These are phyloP conservation scores for Exophiala spinifera DNA, from an alignment of 2,329 filamentous ascomycete species.

Conservation along the genomic window DNA sequence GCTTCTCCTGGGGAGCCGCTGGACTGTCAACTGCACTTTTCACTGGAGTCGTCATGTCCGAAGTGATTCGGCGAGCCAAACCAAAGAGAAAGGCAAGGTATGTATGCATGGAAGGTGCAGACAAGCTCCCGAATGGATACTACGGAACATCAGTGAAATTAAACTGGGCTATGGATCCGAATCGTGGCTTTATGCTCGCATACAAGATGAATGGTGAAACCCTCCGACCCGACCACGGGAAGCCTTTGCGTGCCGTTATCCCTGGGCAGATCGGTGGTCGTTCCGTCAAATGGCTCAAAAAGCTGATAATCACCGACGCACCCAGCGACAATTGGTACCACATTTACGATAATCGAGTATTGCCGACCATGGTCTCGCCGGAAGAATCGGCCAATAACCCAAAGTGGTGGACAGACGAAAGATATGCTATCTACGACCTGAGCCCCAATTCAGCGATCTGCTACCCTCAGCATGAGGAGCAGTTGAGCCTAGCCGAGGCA, in stretches of 20 bases:
- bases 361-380: slow-evolving; percentile 81
- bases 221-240: slow-evolving; percentile 79
- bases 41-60: slow-evolving; percentile 74
- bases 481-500: slow-evolving; percentile 50
- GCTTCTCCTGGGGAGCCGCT: slow-evolving; percentile 89
- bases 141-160: slow-evolving; percentile 87
- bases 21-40: slow-evolving; percentile 84
- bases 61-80: slow-evolving; percentile 66
- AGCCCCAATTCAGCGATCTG: slow-evolving; percentile 81
- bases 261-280: slow-evolving; percentile 89
- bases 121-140: slow-evolving; percentile 80
- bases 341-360: slow-evolving; percentile 85
- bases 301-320: slow-evolving; percentile 69
- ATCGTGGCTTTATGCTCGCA: slow-evolving; percentile 79
- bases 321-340: slow-evolving; percentile 95
- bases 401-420: slow-evolving; percentile 81
- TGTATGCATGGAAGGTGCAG: slow-evolving; percentile 87
- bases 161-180: slow-evolving; percentile 81
- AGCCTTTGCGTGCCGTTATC: slow-evolving; percentile 76
- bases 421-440: slow-evolving; percentile 89
- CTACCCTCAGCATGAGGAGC: slow-evolving; percentile 75
- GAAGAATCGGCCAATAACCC: slow-evolving; percentile 72
- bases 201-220: slow-evolving; percentile 87
- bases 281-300: slow-evolving; percentile 90
- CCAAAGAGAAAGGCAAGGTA: slow-evolving; percentile 71